phyloP scores from a whole-genome alignment of 2,329 filamentous ascomycete species.

The Ascochyta rabiei region DNA sequence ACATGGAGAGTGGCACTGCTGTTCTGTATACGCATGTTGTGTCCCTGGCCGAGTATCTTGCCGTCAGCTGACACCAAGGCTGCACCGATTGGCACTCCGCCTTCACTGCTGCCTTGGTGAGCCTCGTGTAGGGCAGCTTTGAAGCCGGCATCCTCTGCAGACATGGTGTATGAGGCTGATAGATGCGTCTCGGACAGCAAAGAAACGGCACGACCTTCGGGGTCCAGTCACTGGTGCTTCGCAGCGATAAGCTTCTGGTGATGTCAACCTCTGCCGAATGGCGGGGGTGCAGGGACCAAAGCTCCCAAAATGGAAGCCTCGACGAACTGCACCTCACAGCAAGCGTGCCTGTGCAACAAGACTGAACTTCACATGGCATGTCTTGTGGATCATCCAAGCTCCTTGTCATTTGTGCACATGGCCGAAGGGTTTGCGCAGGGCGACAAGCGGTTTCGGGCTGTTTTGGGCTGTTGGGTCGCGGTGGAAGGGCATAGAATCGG shows the following conservation, averaged over 20 bases:
- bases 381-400: background rate
- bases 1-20: conserved; percentile 75
- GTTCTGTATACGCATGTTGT: conserved; percentile 78
- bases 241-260: conserved; percentile 24
- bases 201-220: conserved; percentile 6
- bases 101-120: conserved; percentile 60
- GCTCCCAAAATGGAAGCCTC: conserved; percentile 1
- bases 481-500: conserved; percentile 44
- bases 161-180: conserved; percentile 24
- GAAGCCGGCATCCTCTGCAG: conserved; percentile 54
- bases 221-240: conserved; percentile 18
- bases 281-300: conserved; percentile 7
- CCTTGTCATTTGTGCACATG: background rate
- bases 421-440: conserved; percentile 20
- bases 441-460: conserved; percentile 15
- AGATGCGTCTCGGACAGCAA: background rate
- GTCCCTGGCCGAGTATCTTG: conserved; percentile 71
- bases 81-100: conserved; percentile 65
- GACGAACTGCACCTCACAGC: conserved; percentile 3
- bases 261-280: conserved; percentile 20
- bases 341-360: background rate
- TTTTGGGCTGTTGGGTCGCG: conserved; percentile 35
- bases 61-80: conserved; percentile 72
- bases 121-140: conserved; percentile 64
- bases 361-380: background rate